phyloP scores from a whole-genome alignment of 1,139 yeast genomes.

The Ogataea hybrid region DNA sequence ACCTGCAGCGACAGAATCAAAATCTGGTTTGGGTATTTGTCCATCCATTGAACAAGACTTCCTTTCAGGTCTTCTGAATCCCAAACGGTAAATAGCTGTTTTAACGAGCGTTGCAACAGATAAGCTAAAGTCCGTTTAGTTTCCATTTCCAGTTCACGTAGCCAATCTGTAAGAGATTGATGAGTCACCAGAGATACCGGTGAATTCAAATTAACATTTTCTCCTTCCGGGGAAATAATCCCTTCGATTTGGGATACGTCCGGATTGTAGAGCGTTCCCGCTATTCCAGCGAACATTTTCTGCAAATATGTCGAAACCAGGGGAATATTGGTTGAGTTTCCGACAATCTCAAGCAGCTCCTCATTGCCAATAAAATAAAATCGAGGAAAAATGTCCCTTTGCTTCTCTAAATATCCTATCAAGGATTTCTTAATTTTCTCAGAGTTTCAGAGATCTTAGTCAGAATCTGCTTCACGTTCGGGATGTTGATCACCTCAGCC shows the following conservation, averaged over 20 bases:
- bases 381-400: slow-evolving; percentile 75
- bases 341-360: slow-evolving; percentile 80
- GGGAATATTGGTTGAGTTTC: slow-evolving; percentile 52
- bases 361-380: slow-evolving; percentile 91
- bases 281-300: slow-evolving; percentile 73
- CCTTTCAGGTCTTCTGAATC: slow-evolving; percentile 9
- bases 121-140: slow-evolving; percentile 48
- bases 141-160: slow-evolving; percentile 54
- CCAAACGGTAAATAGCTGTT: slow-evolving; percentile 8
- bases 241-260: slow-evolving; percentile 36
- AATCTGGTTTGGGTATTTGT: slow-evolving; percentile 55
- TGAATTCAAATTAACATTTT: slow-evolving; percentile 42
- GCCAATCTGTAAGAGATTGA: slow-evolving; percentile 52
- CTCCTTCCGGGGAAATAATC: slow-evolving; percentile 64
- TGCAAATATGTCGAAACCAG: slow-evolving; percentile 59
- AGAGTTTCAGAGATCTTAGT: slow-evolving; percentile 56
- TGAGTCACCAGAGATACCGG: slow-evolving; percentile 46
- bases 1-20: slow-evolving; percentile 57
- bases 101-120: slow-evolving; percentile 32
- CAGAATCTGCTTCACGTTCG: slow-evolving; percentile 49
- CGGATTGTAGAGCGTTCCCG: slow-evolving; percentile 41
- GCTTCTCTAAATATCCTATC: slow-evolving; percentile 76
- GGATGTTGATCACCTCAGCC: slow-evolving; percentile 55
- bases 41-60: slow-evolving; percentile 34
- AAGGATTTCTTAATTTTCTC: slow-evolving; percentile 62